Conservation (phyloP, 169 alveolate genomes). For the Hepatocystis sp. region DNA sequence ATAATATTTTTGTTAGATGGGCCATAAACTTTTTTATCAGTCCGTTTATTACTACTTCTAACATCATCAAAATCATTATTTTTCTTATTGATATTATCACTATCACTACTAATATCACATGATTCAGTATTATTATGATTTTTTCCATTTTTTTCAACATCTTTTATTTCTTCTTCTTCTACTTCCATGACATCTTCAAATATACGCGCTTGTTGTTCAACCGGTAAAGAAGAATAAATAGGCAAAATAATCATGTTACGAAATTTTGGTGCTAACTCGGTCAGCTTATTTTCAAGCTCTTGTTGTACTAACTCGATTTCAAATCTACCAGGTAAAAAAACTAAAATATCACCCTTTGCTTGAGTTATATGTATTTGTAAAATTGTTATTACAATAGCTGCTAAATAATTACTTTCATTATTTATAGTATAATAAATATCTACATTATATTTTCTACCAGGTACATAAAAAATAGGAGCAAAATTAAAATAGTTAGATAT, state of each 20-base stretch:
- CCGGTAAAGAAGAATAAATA: constrained; percentile 98
- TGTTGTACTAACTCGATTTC: constrained; percentile 96
- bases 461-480: constrained; percentile 96
- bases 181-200: constrained; percentile 93
- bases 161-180: constrained; percentile 1
- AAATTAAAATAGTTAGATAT: constrained; percentile 97
- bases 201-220: constrained; percentile 98
- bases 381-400: constrained; percentile 98
- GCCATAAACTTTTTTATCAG: no score
- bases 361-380: constrained; percentile 99
- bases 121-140: neutral
- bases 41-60: no score
- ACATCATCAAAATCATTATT: neutral
- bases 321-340: constrained; percentile 99
- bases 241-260: constrained; percentile 95
- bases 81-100: neutral
- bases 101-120: neutral
- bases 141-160: neutral
- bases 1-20: no score
- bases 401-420: constrained; percentile 99
- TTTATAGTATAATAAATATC: constrained; percentile 98
- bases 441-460: constrained; percentile 98
- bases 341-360: constrained; percentile 98
- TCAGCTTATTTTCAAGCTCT: constrained; percentile 85
- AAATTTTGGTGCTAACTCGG: constrained; percentile 57